phyloP scores from a whole-genome alignment of 2,329 filamentous ascomycete genomes.

The Waltergamsia citrina region DNA sequence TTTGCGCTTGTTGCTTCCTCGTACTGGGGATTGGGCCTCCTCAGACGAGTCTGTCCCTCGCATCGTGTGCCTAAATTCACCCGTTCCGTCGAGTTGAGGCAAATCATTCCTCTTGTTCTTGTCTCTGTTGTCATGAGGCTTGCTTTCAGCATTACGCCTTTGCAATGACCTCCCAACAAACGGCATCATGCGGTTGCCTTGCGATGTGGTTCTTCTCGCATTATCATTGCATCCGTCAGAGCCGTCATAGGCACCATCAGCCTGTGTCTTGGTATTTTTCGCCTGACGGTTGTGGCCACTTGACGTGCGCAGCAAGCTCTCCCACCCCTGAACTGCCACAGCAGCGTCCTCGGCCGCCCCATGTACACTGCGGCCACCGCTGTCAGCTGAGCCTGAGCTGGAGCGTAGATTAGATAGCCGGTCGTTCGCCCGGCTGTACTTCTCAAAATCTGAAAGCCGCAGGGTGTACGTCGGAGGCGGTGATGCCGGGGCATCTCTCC shows the following conservation, averaged over 20 bases:
- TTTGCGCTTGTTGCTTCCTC: conserved; percentile 17
- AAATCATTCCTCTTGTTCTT: no score
- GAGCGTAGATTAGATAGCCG: conserved; percentile 18
- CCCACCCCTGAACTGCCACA: not conserved
- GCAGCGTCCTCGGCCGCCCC: conserved; percentile 4
- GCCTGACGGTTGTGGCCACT: not conserved
- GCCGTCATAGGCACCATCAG: no score
- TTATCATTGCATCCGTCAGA: no score
- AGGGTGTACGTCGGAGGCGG: conserved; percentile 10
- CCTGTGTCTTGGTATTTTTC: no score
- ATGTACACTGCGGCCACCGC: not conserved
- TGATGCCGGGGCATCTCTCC: conserved; percentile 8
- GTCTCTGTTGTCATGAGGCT: no score
- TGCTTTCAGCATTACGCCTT: no score
- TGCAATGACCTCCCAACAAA: no score
- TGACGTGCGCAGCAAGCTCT: not conserved
- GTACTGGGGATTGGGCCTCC: conserved; percentile 4
- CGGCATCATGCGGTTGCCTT: no score
- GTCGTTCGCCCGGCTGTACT: conserved; percentile 17
- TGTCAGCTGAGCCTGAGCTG: conserved; percentile 8
- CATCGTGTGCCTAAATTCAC: not conserved
- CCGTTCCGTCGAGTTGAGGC: no score
- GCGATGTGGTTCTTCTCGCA: no score
- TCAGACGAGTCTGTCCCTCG: not conserved
- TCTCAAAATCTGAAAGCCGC: conserved; percentile 16